A percentile compares a stretch with the other conserved stretches of the same genome.
Evolutionary conservation across 176 grass and related monocot genomes (phyloP).

Genomic region (Thalia dealbata): DNA sequence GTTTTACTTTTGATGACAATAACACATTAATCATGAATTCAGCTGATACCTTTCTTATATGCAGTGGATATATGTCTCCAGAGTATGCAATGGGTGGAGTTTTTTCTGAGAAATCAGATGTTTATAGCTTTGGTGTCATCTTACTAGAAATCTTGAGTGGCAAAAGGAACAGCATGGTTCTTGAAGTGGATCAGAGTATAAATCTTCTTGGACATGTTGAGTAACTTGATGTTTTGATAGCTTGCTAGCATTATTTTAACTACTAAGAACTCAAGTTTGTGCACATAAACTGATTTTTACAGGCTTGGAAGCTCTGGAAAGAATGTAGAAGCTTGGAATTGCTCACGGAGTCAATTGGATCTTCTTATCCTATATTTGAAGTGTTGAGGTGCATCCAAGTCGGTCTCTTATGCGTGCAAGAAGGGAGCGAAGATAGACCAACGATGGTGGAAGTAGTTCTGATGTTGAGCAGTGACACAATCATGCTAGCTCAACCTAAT

Average conservation of each 20-base stretch:
- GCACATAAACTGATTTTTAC: not conserved
- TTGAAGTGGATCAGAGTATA: slow-evolving; percentile 13
- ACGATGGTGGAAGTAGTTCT: slow-evolving; percentile 48
- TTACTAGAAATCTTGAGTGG: slow-evolving; percentile 66
- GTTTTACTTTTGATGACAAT: slow-evolving; percentile 4
- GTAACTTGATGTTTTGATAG: not conserved
- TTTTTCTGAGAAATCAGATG: slow-evolving; percentile 87
- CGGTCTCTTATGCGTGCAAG: slow-evolving; percentile 68
- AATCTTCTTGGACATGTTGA: slow-evolving; percentile 62
- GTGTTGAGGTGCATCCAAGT: slow-evolving; percentile 61
- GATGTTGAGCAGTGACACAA: slow-evolving; percentile 45
- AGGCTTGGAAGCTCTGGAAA: slow-evolving; percentile 73
- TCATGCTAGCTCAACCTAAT: slow-evolving; percentile 36
- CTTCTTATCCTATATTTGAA: slow-evolving; percentile 21
- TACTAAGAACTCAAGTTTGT: not conserved
- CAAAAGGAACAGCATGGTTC: slow-evolving; percentile 52
- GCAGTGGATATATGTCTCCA: slow-evolving; percentile 89
- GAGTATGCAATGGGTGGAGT: slow-evolving; percentile 82
- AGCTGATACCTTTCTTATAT: not conserved
- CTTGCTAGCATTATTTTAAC: not conserved
- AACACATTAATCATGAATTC: not conserved
- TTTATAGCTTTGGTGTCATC: slow-evolving; percentile 82
- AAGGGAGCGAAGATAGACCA: slow-evolving; percentile 50
- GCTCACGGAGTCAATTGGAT: slow-evolving; percentile 27
- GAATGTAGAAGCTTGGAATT: slow-evolving; percentile 40